Evolutionary conservation across 768 basidiomycete species (phyloP).

Genomic region (Pleurotus ostreatus): DNA sequence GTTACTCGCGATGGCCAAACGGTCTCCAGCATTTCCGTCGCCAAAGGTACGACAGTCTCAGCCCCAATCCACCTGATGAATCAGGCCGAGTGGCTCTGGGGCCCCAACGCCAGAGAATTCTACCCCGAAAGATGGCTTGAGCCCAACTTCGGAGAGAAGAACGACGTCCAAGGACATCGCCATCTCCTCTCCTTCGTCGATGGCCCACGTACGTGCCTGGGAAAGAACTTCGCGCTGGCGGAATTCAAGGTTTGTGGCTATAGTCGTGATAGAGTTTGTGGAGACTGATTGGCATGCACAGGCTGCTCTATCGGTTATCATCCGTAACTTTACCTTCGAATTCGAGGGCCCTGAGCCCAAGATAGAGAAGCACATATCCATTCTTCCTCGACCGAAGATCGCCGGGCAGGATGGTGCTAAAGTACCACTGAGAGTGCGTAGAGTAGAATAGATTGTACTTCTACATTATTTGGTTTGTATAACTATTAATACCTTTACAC

Average conservation of each 20-base stretch:
- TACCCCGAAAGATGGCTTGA: slow-evolving; percentile 62
- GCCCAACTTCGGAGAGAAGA: slow-evolving; percentile 2
- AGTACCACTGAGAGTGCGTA: slow-evolving; percentile 8
- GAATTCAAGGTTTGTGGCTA: slow-evolving; percentile 34
- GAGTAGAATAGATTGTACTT: slow-evolving; percentile 4
- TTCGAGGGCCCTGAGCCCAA: slow-evolving; percentile 29
- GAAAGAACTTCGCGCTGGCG: slow-evolving; percentile 42
- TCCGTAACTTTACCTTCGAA: slow-evolving; percentile 37
- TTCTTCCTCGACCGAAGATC: slow-evolving; percentile 31
- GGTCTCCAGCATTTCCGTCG: slow-evolving; percentile 36
- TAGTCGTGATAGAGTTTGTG: not conserved
- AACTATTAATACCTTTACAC: too few relatives aligned
- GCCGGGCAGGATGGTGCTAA: slow-evolving; percentile 18
- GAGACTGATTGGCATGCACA: slow-evolving; percentile 12
- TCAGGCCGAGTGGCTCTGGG: slow-evolving; percentile 55
- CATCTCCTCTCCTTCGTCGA: slow-evolving; percentile 51
- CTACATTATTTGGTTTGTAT: not conserved
- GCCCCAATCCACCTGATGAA: slow-evolving; percentile 46
- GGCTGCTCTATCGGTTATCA: slow-evolving; percentile 38
- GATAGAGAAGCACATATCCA: slow-evolving; percentile 24
- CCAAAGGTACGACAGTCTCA: slow-evolving; percentile 41
- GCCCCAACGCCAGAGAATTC: slow-evolving; percentile 52
- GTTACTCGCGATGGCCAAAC: slow-evolving; percentile 33
- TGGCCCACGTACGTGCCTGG: slow-evolving; percentile 48
- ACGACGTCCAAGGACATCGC: slow-evolving; percentile 41